Evolutionary conservation across 139 green algal species (phyloP), one percentile per base, ranked within the genome.

Genomic region (Chlorella sp.): DNA sequence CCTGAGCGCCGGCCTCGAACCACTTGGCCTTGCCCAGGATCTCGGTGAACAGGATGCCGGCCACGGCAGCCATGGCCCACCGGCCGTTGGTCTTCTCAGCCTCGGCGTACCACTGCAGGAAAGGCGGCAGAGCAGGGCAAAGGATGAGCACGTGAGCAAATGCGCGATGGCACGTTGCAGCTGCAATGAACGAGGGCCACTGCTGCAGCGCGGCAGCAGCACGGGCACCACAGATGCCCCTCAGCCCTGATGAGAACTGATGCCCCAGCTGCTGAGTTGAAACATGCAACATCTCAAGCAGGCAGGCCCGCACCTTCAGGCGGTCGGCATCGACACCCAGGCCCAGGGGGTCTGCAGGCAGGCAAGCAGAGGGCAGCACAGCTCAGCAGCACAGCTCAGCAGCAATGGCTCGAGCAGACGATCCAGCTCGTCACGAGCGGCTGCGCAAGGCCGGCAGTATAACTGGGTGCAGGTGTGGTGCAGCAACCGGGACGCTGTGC

Each of bases 31-130:
- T 90, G 83, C 87, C 91, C 74, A 92, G 34, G 21, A 92, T 38
- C 41, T 89, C 78, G 84, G 79, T 78, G 91, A 89, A 88, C 88
- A 98, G 90, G 81, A 97, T 95, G 73, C 94, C 94, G 13, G 88
- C 88, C 28, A 95, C 92, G n/a, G 94, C 96, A 65, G 91, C 88
- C 96, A 98, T 98, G 47, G 95, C 95, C 94, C 93, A 97, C 67
- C 96, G 91, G 81, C 92, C 96, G 83, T 98, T 98, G 89, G 88
- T 96, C 87, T 94, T 92, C 92, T 98, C 96, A 44, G 86, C 96
- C 91, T 98, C 95, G 32, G 80, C 86, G 60, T 94, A 97, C 93
- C 94, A 90, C 64, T 82, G 67, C 39, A 12, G 20, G 41, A 41
- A 1, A 74, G 74, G 38, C 9, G 3, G 17, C 16, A 20, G 23